Evolutionary conservation across 2,329 filamentous ascomycete genomes (phyloP).

Genomic region (Pseudofabraea citricarpa): DNA sequence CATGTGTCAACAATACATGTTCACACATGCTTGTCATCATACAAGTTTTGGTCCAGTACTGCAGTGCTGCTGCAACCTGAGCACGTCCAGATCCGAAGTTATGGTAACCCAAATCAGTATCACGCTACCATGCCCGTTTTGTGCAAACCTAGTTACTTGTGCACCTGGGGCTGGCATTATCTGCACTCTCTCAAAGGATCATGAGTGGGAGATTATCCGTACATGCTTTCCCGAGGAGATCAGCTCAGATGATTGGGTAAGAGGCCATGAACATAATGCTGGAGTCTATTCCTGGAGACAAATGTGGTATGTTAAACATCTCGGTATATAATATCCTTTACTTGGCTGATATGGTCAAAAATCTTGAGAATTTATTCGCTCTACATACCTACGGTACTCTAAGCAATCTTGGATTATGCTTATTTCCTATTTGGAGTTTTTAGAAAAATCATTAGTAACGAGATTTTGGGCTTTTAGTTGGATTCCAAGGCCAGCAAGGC

Average conservation of each 20-base stretch:
- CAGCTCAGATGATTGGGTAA: slow-evolving; percentile 7
- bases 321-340: not conserved
- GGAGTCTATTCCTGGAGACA: no score
- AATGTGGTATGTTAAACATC: no score
- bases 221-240: slow-evolving; percentile 7
- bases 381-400: not conserved
- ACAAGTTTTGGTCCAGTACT: slow-evolving; percentile 9
- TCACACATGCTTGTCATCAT: slow-evolving; percentile 13
- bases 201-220: slow-evolving; percentile 8
- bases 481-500: no score
- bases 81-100: not conserved
- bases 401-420: not conserved
- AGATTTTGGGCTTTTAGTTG: no score
- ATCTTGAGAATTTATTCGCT: no score
- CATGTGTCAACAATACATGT: slow-evolving; percentile 14
- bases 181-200: not conserved
- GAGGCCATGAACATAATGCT: not conserved
- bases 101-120: slow-evolving; percentile 2
- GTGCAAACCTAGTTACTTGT: not conserved
- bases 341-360: not conserved
- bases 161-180: slow-evolving; percentile 9
- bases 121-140: slow-evolving; percentile 15
- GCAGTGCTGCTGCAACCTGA: not conserved
- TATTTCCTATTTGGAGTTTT: not conserved
- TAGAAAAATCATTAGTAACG: no score